Conservation (phyloP, 2,329 filamentous ascomycete genomes). For the Cordyceps cicadae region DNA sequence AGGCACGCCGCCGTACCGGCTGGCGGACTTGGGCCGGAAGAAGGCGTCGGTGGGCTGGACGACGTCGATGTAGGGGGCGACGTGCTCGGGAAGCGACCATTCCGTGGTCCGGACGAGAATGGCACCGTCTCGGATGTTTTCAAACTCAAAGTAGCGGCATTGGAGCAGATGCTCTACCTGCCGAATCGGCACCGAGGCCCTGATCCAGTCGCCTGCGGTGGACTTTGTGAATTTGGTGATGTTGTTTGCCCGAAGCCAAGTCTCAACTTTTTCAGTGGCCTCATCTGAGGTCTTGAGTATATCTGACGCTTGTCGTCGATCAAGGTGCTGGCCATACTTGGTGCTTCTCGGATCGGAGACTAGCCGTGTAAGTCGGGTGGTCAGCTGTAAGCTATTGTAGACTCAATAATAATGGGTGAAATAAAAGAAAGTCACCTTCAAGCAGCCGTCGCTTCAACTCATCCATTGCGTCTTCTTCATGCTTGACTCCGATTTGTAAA, state of each 20-base stretch:
- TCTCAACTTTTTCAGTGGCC: neutral
- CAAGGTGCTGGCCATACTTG: neutral
- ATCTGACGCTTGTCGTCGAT: neutral
- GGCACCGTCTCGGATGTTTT: neutral
- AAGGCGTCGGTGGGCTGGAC: constrained; percentile 8
- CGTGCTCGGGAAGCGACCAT: neutral
- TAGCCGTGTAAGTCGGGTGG: neutral
- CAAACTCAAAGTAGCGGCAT: constrained; percentile 9
- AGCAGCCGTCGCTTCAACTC: constrained; percentile 1
- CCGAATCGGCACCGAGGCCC: neutral
- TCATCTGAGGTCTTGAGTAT: neutral
- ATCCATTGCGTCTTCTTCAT: neutral
- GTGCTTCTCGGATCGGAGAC: constrained; percentile 1
- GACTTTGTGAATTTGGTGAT: neutral
- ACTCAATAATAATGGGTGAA: no score
- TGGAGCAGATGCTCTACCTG: constrained; percentile 3
- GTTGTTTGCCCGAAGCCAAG: neutral
- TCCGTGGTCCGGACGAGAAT: constrained; percentile 1
- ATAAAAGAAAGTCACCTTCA: neutral
- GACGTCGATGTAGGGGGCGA: neutral
- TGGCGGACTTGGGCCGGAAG: neutral
- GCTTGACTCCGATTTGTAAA: constrained; percentile 3
- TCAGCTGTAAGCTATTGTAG: rapidly evolving
- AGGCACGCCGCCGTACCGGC: constrained; percentile 6
- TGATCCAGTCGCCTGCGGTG: neutral